Percentiles rank a stretch among this genome's conserved stretches.
Conservation (phyloP, 2,329 filamentous ascomycete species). For the Arthrobotrys conoides region DNA sequence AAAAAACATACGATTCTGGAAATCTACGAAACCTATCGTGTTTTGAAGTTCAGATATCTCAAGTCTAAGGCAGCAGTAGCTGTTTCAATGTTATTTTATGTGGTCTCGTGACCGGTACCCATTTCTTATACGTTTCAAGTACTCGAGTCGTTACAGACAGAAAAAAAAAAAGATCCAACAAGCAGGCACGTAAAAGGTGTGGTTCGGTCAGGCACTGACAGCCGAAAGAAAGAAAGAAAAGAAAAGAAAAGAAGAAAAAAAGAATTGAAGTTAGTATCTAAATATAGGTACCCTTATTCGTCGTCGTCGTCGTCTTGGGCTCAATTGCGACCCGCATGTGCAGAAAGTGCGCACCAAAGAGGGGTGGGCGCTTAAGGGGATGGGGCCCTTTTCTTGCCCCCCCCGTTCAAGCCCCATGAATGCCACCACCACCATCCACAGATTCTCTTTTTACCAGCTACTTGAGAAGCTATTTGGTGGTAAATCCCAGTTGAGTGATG, state of each 20-base stretch:
- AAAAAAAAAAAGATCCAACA: not conserved
- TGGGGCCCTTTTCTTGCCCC: too few relatives aligned
- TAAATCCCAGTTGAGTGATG: too few relatives aligned
- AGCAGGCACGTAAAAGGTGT: not conserved
- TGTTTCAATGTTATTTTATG: not conserved
- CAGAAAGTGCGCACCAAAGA: constrained; percentile 26
- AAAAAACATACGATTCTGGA: not conserved
- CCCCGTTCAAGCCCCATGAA: too few relatives aligned
- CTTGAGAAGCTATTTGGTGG: not conserved
- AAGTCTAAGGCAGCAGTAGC: not conserved
- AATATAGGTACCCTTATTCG: constrained; percentile 4
- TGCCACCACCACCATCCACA: too few relatives aligned
- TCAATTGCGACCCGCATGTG: constrained; percentile 34
- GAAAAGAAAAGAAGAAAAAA: not conserved
- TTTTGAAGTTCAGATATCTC: not conserved
- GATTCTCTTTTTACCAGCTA: too few relatives aligned
- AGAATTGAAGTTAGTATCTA: not conserved
- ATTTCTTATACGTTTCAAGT: not conserved
- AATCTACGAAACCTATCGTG: not conserved
- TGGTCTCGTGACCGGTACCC: too few relatives aligned
- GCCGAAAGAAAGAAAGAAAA: not conserved
- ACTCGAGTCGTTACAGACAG: not conserved
- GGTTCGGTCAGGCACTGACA: not conserved
- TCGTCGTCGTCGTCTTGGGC: not conserved
- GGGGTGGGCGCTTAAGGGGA: constrained; percentile 39